A percentile compares a stretch with the other conserved stretches of the same genome.
These are phyloP conservation scores for Nannochloropsis salina DNA, from an alignment of 108 stramenopile species.

Conservation along the genomic window DNA sequence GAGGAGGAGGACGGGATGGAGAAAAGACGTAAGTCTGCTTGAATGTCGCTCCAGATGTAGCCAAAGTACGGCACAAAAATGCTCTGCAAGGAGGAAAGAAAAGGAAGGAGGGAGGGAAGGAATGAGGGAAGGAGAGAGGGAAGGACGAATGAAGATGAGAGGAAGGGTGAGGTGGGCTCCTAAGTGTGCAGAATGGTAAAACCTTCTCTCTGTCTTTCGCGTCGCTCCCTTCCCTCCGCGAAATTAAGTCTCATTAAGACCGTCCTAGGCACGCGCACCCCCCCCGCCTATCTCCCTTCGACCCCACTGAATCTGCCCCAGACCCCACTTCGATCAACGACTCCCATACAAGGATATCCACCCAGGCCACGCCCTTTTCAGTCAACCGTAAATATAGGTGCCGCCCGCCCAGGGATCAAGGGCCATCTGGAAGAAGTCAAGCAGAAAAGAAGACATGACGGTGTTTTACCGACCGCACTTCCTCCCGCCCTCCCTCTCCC, in stretches of 20 bases:
- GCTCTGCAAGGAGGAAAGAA: constrained; percentile 14
- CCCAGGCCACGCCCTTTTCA: too few relatives aligned
- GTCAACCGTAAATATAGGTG: neutral
- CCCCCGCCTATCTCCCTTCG: too few relatives aligned
- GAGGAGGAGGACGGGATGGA: neutral
- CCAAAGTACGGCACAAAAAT: constrained; percentile 48
- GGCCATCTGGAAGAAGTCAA: neutral
- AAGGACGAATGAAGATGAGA: too few relatives aligned
- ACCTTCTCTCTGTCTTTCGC: too few relatives aligned
- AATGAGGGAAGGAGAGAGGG: neutral
- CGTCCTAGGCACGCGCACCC: too few relatives aligned
- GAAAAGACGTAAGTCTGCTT: constrained; percentile 1
- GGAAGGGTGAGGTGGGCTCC: too few relatives aligned
- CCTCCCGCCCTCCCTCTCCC: neutral
- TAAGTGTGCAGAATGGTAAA: too few relatives aligned
- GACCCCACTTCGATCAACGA: too few relatives aligned
- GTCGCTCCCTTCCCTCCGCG: too few relatives aligned
- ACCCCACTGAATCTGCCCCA: too few relatives aligned
- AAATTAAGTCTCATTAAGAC: too few relatives aligned
- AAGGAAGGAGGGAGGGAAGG: neutral
- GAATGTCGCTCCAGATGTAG: constrained; percentile 27
- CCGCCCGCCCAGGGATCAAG: neutral
- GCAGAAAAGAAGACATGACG: neutral
- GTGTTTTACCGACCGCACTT: neutral
- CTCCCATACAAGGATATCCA: too few relatives aligned